These are phyloP conservation scores for Orbilia quercus DNA, from an alignment of 2,329 filamentous ascomycete species.

Conservation along the genomic window DNA sequence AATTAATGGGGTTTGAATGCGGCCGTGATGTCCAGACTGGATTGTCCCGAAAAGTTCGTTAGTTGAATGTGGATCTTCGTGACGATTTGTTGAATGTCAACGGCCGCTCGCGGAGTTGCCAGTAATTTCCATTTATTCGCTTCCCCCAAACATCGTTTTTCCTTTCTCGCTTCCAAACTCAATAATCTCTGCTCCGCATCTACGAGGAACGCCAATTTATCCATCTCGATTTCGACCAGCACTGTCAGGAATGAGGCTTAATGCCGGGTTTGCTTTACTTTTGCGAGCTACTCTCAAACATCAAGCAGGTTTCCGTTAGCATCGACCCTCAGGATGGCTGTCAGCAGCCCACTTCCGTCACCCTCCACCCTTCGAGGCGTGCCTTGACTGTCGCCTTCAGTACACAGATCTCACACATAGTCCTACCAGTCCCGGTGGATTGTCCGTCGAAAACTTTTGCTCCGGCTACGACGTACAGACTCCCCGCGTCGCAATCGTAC, in stretches of 20 bases:
- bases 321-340: constrained; percentile 64
- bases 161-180: background rate
- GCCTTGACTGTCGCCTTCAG: constrained; percentile 64
- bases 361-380: constrained; percentile 60
- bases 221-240: constrained; percentile 4
- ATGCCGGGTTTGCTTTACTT: constrained; percentile 56
- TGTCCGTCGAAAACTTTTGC: constrained; percentile 62
- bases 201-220: constrained; percentile 15
- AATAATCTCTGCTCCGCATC: constrained; percentile 9
- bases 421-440: constrained; percentile 67
- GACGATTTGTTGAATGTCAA: constrained; percentile 39
- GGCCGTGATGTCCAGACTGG: constrained; percentile 31
- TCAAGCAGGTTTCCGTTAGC: constrained; percentile 72
- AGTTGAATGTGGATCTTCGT: constrained; percentile 37
- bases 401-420: constrained; percentile 65
- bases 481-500: constrained; percentile 58
- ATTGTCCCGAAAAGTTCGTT: constrained; percentile 9
- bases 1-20: background rate
- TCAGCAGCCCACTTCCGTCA: constrained; percentile 61
- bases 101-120: constrained; percentile 23
- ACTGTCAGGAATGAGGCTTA: constrained; percentile 30
- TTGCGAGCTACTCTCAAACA: constrained; percentile 72
- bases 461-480: constrained; percentile 64
- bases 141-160: background rate
- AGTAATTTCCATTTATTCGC: constrained; percentile 22